Evolutionary conservation across 2,329 filamentous ascomycete genomes (phyloP), one percentile per base, ranked within the genome.

Genomic region (Cladophialophora immunda): DNA sequence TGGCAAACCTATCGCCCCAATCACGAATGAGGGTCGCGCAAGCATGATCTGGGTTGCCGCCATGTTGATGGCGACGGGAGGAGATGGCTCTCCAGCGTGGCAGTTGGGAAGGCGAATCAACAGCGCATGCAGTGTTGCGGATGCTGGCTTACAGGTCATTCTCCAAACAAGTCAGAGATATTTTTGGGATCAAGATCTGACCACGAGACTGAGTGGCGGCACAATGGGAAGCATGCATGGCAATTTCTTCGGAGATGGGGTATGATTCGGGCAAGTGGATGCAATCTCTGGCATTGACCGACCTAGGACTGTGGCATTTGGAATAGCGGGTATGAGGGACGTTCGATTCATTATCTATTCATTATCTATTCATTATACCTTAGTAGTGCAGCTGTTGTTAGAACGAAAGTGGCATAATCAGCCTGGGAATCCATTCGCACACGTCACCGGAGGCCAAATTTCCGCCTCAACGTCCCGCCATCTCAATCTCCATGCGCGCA

Each of bases 121-220:
- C 15, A 52, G 53, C 9, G 52, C 52, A 32, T 62, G 50, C 34
- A 47, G 47, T 30, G 53, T 34, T 36, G 36, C 52, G 25, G 25
- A 29, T 45, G 15, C 50, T n/a, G 19, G 25, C 25, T 50, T 56
- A 22, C 52, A 55, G 19, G 32, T 34, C 27, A 50, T 34, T 27
- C 27, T 52, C 52, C 50, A 55, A 45, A 62, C 34, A 30, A 55
- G 50, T 34, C 50, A 62, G 27, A 56, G 52, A 62, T 62, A 62
- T 62, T 62, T 62, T 62, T 62, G 60, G 60, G 41, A 62, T 45
- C 13, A 22, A 34, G 25, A 62, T 22, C 60, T 62, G 60, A 62
- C 60, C 25, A 27, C 19, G 52, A 55, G 34, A 62, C 30, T 62
- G 36, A 47, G 34, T 34, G 36, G 32, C n/a, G 34, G 50, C 52